Percentiles rank a stretch among this genome's conserved stretches.
phyloP scores from a whole-genome alignment of 495 filamentous ascomycete species.

The Friedmanniomyces endolithicus region DNA sequence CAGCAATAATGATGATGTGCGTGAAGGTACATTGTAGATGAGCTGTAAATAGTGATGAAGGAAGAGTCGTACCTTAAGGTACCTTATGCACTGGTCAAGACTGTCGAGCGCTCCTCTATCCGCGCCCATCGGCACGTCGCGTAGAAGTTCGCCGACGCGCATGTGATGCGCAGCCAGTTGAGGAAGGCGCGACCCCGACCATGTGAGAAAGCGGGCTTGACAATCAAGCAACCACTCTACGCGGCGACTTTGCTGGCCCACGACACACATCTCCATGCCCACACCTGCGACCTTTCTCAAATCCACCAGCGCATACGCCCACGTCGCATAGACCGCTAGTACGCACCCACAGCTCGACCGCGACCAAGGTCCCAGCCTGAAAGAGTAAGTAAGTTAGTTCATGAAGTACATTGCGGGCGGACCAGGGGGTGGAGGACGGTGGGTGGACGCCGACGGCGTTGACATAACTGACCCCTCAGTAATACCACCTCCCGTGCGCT shows the following conservation, averaged over 20 bases:
- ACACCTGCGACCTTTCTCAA: background rate
- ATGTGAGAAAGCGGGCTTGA: background rate
- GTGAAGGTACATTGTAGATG: too few species aligned
- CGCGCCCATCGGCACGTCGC: too few species aligned
- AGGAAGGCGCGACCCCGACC: background rate
- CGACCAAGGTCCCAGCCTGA: conserved; percentile 7
- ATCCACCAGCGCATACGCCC: conserved; percentile 9
- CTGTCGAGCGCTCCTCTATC: too few species aligned
- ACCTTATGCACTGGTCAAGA: too few species aligned
- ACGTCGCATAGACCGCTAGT: background rate
- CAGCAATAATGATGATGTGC: too few species aligned
- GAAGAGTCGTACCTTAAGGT: too few species aligned
- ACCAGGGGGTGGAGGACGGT: conserved; percentile 32
- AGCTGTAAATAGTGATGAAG: too few species aligned
- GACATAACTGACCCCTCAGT: conserved; percentile 15
- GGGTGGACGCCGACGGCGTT: conserved; percentile 28
- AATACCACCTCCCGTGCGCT: conserved; percentile 3
- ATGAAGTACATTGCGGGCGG: conserved; percentile 31
- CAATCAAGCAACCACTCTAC: background rate
- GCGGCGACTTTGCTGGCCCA: background rate
- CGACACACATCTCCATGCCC: conserved; percentile 1
- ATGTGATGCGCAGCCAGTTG: background rate
- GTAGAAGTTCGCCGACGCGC: background rate
- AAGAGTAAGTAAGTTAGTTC: conserved; percentile 27
- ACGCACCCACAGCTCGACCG: background rate